phyloP scores from a whole-genome alignment of 2,329 filamentous ascomycete species.

The Hysterium pulicare region DNA sequence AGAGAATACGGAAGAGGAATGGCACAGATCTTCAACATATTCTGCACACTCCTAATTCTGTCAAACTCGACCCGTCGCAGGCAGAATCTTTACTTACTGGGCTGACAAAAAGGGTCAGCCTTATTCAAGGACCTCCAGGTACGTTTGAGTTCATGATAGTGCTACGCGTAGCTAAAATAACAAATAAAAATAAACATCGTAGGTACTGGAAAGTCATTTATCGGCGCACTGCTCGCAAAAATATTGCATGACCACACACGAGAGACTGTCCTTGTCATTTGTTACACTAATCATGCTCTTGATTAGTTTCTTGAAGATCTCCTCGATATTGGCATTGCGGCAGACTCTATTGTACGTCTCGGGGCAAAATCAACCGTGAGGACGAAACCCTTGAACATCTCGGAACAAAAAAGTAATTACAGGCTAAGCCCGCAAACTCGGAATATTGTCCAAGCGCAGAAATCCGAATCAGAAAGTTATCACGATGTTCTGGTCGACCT shows the following conservation, averaged over 20 bases:
- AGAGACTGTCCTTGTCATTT: slow-evolving; percentile 59
- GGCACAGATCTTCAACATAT: slow-evolving; percentile 17
- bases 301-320: slow-evolving; percentile 59
- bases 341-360: slow-evolving; percentile 55
- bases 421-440: slow-evolving; percentile 35
- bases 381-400: slow-evolving; percentile 51
- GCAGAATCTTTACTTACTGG: slow-evolving; percentile 54
- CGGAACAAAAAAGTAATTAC: slow-evolving; percentile 36
- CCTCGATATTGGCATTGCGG: slow-evolving; percentile 55
- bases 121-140: slow-evolving; percentile 73
- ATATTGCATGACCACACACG: slow-evolving; percentile 49
- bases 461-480: slow-evolving; percentile 34
- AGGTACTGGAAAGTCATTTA: slow-evolving; percentile 74
- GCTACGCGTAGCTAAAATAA: slow-evolving; percentile 12
- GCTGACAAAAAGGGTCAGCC: slow-evolving; percentile 52
- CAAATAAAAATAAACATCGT: no score
- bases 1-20: slow-evolving; percentile 16
- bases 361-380: slow-evolving; percentile 55
- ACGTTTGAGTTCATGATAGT: slow-evolving; percentile 10
- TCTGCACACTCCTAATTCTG: slow-evolving; percentile 15
- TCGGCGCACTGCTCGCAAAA: slow-evolving; percentile 63
- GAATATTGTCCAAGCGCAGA: slow-evolving; percentile 43
- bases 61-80: slow-evolving; percentile 55
- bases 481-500: slow-evolving; percentile 16
- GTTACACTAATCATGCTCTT: slow-evolving; percentile 60